Percentiles rank a stretch among this genome's conserved stretches.
phyloP scores from a whole-genome alignment of 441 rosid species.

The Croton setiger region DNA sequence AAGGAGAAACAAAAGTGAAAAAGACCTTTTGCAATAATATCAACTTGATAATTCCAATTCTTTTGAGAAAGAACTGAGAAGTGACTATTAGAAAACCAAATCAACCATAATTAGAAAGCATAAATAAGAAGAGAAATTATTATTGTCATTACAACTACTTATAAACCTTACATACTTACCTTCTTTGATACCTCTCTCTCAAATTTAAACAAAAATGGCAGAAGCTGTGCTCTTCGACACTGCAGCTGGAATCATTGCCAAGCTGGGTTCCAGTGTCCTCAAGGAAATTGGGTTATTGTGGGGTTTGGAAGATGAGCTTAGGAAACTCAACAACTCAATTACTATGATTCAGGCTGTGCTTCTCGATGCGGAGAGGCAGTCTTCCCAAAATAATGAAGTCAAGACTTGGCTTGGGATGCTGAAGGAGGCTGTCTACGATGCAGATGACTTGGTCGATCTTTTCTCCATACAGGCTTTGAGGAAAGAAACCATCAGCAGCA shows the following conservation, averaged over 20 bases:
- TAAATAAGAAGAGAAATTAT: no score
- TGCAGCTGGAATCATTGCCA: constrained; percentile 14
- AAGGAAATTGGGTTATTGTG: constrained; percentile 9
- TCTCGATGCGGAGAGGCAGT: constrained; percentile 24
- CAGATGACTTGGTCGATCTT: constrained; percentile 32
- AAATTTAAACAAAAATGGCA: constrained; percentile 17
- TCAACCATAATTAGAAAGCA: no score
- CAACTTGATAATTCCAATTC: constrained; percentile 1
- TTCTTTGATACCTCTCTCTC: no score
- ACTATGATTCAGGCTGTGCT: constrained; percentile 26
- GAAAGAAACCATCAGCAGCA: neutral
- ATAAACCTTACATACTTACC: no score
- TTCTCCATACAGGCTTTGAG: no score
- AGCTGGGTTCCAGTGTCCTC: constrained; percentile 13
- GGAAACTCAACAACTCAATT: constrained; percentile 11
- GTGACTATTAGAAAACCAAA: no score
- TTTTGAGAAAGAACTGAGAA: no score
- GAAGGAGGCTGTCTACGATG: constrained; percentile 30
- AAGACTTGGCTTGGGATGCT: constrained; percentile 23
- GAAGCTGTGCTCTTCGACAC: constrained; percentile 18
- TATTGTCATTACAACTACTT: no score
- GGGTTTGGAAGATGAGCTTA: constrained; percentile 16
- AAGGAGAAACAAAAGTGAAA: no score
- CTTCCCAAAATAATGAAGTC: neutral
- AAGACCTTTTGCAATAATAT: no score